Evolutionary conservation across 2,329 filamentous ascomycete genomes (phyloP), one percentile per base, ranked within the genome.

Genomic region (Macroventuria anomochaeta): DNA sequence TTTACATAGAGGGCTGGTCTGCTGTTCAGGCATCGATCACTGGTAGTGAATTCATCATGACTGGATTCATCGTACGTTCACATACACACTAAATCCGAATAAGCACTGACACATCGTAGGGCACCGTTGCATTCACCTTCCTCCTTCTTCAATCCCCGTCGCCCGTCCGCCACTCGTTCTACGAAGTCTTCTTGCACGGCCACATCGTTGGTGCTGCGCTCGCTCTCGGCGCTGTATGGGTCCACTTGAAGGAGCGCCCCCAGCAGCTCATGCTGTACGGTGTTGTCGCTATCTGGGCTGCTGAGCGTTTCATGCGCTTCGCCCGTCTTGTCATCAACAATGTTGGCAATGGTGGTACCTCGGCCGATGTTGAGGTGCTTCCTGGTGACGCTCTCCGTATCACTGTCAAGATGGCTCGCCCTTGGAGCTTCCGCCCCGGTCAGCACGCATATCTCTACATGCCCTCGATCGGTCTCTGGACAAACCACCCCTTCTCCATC

Each of bases 391-490:
- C 89, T 7, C 81, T 86, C 64, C 85, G 89, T 41, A 81, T 93
- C 44, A 92, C 88, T 0, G 83, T 91, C 42, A 86, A 83, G 48
- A 84, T 93, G 79, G 85, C 88, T 8, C 85, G 88, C 37, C 88
- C 88, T n/a, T 93, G 89, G 88, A 82, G 77, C 33, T 90, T 90
- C 80, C 80, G 81, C 54, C 86, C 89, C 0, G 89, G 89, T 29
- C 88, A 92, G 73, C 89, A 93, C 70, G 87, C 89, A 29, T 93
- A 92, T 72, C 76, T 93, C 17, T 92, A 92, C 76, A 83, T 93
- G 76, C 90, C 90, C 7, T 79, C 81, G 5, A 79, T 93, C 65
- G 88, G 88, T 58, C 80, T 86, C 57, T 88, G 85, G 83, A 88
- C 89, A 63, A 91, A 88, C 39, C 89, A 93, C 68, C 89, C 89